Evolutionary conservation across 805 yeast species (phyloP).

Genomic region (Lipomyces starkeyi): DNA sequence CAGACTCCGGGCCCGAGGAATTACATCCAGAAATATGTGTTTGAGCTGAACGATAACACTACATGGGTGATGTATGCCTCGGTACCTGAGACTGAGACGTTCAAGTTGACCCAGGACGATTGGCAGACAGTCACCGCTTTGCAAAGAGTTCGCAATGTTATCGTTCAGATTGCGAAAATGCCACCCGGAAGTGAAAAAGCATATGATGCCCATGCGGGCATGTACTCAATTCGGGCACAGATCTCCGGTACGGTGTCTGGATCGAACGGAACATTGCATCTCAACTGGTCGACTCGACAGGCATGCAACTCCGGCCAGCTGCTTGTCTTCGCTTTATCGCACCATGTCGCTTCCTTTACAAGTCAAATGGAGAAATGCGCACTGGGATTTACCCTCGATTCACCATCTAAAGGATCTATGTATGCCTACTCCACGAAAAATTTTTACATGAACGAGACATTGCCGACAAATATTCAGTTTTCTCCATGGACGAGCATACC

Average conservation of each 20-base stretch:
- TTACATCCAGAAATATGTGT: constrained; percentile 59
- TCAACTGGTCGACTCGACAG: constrained; percentile 38
- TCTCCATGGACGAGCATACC: constrained; percentile 65
- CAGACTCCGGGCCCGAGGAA: constrained; percentile 50
- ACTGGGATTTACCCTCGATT: constrained; percentile 48
- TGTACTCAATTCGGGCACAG: constrained; percentile 58
- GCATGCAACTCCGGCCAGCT: constrained; percentile 52
- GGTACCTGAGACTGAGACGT: constrained; percentile 44
- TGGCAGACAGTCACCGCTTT: constrained; percentile 53
- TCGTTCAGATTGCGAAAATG: constrained; percentile 65
- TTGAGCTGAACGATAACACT: constrained; percentile 59
- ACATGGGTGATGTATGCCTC: constrained; percentile 74
- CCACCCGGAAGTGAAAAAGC: constrained; percentile 46
- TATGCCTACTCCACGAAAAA: constrained; percentile 47
- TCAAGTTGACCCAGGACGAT: constrained; percentile 44
- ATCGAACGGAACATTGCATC: constrained; percentile 25
- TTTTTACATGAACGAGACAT: constrained; percentile 47
- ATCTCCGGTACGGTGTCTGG: constrained; percentile 49
- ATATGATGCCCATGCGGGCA: constrained; percentile 69
- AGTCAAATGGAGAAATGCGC: constrained; percentile 43
- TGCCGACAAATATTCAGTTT: constrained; percentile 56
- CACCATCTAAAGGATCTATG: constrained; percentile 56
- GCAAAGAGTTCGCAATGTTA: constrained; percentile 55
- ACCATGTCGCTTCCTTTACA: constrained; percentile 58
- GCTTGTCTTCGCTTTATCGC: constrained; percentile 71